Conservation (phyloP, 2,329 filamentous ascomycete species). For the Fusarium udum region DNA sequence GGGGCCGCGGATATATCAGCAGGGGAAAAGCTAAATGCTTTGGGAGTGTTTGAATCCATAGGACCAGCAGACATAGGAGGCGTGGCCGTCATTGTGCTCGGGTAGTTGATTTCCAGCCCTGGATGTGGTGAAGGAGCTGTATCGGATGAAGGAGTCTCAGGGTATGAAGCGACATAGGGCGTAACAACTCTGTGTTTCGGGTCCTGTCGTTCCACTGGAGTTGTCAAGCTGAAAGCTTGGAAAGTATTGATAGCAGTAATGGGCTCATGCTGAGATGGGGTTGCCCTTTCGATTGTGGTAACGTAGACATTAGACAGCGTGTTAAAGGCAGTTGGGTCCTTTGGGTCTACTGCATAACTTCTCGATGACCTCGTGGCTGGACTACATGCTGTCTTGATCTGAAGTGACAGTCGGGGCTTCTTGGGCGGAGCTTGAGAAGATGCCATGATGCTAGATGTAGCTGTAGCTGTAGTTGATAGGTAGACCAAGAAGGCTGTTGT, state of each 20-base stretch:
- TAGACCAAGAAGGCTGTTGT: not conserved
- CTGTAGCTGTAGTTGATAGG: conserved; percentile 9
- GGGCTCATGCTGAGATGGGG: conserved; percentile 58
- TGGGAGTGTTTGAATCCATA: conserved; percentile 53
- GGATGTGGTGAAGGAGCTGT: conserved; percentile 59
- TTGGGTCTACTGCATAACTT: conserved; percentile 57
- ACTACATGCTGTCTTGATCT: conserved; percentile 59
- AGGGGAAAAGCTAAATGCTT: conserved; percentile 58
- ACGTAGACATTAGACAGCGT: conserved; percentile 73
- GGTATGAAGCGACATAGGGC: conserved; percentile 57
- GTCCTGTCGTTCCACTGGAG: conserved; percentile 46
- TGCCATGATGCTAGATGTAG: conserved; percentile 47
- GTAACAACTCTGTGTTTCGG: conserved; percentile 51
- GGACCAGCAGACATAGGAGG: conserved; percentile 65
- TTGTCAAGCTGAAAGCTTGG: conserved; percentile 45
- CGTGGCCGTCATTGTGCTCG: conserved; percentile 68
- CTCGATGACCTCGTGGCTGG: conserved; percentile 49
- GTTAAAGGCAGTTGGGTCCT: conserved; percentile 71
- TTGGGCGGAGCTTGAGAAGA: conserved; percentile 52
- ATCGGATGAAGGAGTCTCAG: conserved; percentile 64
- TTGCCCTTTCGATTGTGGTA: conserved; percentile 68
- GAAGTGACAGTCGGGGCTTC: conserved; percentile 66
- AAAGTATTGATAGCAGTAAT: conserved; percentile 60
- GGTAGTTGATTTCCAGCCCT: conserved; percentile 56
- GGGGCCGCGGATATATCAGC: conserved; percentile 44